These are phyloP conservation scores for Sclerotinia minor DNA, from an alignment of 2,329 filamentous ascomycete species.

Conservation along the genomic window DNA sequence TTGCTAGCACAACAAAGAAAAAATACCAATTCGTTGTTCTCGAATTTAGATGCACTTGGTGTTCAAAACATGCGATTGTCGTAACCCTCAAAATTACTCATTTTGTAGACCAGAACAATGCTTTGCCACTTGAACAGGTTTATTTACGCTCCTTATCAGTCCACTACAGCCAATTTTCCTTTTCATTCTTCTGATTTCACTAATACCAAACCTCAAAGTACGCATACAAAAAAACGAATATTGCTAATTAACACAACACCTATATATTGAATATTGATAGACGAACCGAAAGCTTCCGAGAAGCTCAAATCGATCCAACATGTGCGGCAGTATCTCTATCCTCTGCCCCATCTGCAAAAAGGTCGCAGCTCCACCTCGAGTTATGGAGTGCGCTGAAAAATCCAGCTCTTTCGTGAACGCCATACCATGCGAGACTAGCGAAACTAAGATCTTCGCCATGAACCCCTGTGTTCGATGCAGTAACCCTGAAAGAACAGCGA, in stretches of 20 bases:
- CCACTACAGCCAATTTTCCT: accelerated
- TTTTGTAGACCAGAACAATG: constrained; percentile 10
- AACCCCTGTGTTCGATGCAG: not conserved
- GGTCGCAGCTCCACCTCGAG: not conserved
- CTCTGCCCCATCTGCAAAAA: constrained; percentile 1
- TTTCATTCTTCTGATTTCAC: not conserved
- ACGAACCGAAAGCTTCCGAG: no score
- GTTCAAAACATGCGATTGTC: not conserved
- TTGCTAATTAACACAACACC: not conserved
- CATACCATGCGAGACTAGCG: not conserved
- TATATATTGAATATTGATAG: not conserved
- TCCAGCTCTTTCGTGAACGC: not conserved
- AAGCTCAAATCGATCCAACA: not conserved
- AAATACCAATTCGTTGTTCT: not conserved
- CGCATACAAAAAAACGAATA: not conserved
- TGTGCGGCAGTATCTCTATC: not conserved
- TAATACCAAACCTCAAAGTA: not conserved
- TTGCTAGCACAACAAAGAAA: not conserved
- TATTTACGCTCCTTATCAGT: not conserved
- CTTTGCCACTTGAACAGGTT: not conserved
- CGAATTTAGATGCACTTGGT: not conserved
- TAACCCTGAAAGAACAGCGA: not conserved
- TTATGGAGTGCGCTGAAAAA: not conserved
- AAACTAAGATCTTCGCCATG: not conserved
- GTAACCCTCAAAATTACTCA: not conserved